Conservation (phyloP, 2,329 filamentous ascomycete genomes). For the Akanthomyces dipterigenus region DNA sequence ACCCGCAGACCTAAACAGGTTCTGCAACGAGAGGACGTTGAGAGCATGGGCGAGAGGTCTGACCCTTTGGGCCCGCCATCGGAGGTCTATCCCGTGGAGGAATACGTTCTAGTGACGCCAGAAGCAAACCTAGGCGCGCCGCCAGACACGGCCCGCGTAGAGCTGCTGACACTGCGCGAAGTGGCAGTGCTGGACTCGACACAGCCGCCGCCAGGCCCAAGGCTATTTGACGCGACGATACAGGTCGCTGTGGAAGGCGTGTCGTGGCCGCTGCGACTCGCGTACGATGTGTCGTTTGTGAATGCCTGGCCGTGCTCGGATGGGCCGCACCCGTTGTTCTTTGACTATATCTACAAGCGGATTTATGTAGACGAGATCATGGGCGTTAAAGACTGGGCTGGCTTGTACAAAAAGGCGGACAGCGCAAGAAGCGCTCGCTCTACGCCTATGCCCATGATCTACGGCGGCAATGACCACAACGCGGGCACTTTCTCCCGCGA, state of each 20-base stretch:
- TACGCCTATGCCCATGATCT: constrained; percentile 26
- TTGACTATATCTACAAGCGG: constrained; percentile 57
- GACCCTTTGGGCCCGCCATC: constrained; percentile 61
- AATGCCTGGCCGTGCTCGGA: constrained; percentile 57
- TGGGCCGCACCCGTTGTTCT: constrained; percentile 64
- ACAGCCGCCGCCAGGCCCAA: constrained; percentile 27
- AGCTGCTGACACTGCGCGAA: constrained; percentile 56
- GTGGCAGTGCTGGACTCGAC: constrained; percentile 12
- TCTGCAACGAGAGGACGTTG: constrained; percentile 53
- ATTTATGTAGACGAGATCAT: constrained; percentile 60
- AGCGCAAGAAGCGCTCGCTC: constrained; percentile 26
- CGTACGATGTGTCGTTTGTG: constrained; percentile 60
- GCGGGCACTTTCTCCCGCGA: constrained; percentile 8
- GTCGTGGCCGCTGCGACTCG: constrained; percentile 57
- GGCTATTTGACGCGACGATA: constrained; percentile 53
- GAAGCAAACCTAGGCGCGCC: constrained; percentile 47
- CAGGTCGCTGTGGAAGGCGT: constrained; percentile 58
- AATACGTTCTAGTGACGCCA: constrained; percentile 58
- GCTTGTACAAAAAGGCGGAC: constrained; percentile 27
- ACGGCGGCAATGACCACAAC: constrained; percentile 16
- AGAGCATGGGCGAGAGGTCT: constrained; percentile 59
- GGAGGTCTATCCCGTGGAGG: constrained; percentile 55
- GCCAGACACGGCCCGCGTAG: constrained; percentile 59
- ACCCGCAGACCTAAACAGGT: constrained; percentile 50
- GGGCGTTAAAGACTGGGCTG: constrained; percentile 59